These are phyloP conservation scores for Aspergillus sp. DNA, from an alignment of 2,329 filamentous ascomycete genomes.

Conservation along the genomic window DNA sequence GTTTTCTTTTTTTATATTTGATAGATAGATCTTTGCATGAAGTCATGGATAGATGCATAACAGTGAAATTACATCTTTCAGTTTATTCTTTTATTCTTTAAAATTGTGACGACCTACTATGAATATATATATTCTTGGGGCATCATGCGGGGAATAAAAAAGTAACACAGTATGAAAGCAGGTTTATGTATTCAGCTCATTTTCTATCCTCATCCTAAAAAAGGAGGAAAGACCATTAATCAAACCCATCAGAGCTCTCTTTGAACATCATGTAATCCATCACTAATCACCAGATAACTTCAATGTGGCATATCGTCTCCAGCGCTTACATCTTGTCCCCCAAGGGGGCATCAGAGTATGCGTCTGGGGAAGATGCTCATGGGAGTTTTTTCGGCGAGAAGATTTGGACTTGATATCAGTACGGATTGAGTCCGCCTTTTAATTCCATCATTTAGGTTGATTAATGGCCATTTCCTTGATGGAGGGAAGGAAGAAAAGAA, in stretches of 20 bases:
- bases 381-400: slow-evolving; percentile 1
- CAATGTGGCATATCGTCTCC: not conserved
- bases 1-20: not conserved
- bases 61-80: not conserved
- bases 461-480: too few relatives aligned
- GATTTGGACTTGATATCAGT: slow-evolving; percentile 8
- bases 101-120: not conserved
- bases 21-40: not conserved
- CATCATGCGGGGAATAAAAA: too few relatives aligned
- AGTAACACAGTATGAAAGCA: too few relatives aligned
- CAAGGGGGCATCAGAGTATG: slow-evolving; percentile 24
- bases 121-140: not conserved
- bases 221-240: too few relatives aligned
- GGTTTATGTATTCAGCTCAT: too few relatives aligned
- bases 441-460: slow-evolving; percentile 30
- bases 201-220: too few relatives aligned
- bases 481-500: too few relatives aligned
- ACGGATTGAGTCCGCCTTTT: slow-evolving; percentile 20
- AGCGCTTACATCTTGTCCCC: slow-evolving; percentile 25
- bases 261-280: slow-evolving; percentile 28
- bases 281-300: slow-evolving; percentile 1
- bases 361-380: slow-evolving; percentile 9
- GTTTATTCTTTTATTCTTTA: slow-evolving; percentile 4
- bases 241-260: slow-evolving; percentile 39
- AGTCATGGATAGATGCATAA: not conserved